Evolutionary conservation across 495 filamentous ascomycete genomes (phyloP), one percentile per base, ranked within the genome.

Genomic region (Clohesyomyces aquaticus): DNA sequence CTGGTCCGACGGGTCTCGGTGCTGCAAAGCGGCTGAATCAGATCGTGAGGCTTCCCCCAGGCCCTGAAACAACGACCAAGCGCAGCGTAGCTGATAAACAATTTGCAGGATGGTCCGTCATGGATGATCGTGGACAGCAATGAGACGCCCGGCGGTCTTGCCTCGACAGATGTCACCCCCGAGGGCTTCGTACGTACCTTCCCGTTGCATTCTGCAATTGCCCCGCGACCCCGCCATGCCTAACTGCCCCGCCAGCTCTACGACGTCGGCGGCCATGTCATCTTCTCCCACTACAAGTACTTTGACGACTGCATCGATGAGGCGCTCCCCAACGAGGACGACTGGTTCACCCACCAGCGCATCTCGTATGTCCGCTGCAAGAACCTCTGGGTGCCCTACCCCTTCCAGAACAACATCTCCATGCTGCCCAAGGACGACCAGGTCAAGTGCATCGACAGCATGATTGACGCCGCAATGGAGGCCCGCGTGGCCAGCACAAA

Each of bases 251-350:
- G 49, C 19, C 70, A 98, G 93, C 87, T 98, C 69, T 98, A 96
- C 82, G 94, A 98, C 82, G 94, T 98, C 71, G 94, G 94, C 75
- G 94, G 94, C 70, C 94, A 98, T 79, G 94, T 98, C 79, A 98
- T 98, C 78, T 98, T 98, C 85, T 98, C 94, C 63, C 94, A 98
- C 84, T 98, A 98, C 87, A 96, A 96, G 79, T 98, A 98, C 87
- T 98, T 98, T 76, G 94, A 98, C 79, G 95, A 98, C 80, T 96
- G 91, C 81, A 89, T 98, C 75, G 81, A 96, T 73, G 93, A 98
- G 81, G 94, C 94, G 58, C 85, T 98, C 46, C 95, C 94, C 66
- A 90, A 91, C 76, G 83, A 89, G 52, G 86, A 90, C 52, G 95
- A 98, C 81, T 98, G 94, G 94, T 96, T 91, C 77, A 91, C 85